phyloP scores from a whole-genome alignment of 1,284 basidiomycete species.

The Marasmius sp. region DNA sequence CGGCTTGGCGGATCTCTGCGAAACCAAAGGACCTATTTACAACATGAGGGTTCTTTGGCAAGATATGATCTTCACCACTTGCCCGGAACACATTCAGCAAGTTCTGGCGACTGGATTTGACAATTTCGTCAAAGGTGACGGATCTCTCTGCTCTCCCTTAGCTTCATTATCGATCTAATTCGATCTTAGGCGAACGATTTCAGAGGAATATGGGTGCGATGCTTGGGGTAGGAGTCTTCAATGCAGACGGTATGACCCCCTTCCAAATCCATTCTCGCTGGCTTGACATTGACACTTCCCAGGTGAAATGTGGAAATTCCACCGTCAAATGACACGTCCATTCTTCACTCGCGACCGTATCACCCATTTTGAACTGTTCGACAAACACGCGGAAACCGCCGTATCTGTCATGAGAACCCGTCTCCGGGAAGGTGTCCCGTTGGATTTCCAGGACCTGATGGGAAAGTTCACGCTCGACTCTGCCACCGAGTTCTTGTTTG shows the following conservation, averaged over 20 bases:
- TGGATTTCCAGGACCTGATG: conserved; percentile 52
- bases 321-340: conserved; percentile 57
- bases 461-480: conserved; percentile 46
- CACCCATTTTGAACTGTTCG: conserved; percentile 54
- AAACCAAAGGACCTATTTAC: conserved; percentile 19
- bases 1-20: conserved; percentile 9
- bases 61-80: conserved; percentile 33
- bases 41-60: conserved; percentile 22
- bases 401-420: conserved; percentile 23
- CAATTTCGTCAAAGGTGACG: conserved; percentile 45
- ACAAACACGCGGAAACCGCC: conserved; percentile 42
- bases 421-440: conserved; percentile 20
- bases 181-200: conserved; percentile 33
- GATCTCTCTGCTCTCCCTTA: background rate
- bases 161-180: background rate
- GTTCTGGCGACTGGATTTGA: conserved; percentile 46
- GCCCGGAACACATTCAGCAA: conserved; percentile 41
- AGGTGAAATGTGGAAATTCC: conserved; percentile 59
- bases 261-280: background rate
- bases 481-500: conserved; percentile 48
- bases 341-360: conserved; percentile 55
- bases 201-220: conserved; percentile 37
- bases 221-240: conserved; percentile 59
- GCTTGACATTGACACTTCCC: background rate
- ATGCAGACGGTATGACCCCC: conserved; percentile 48